Evolutionary conservation across 2,329 filamentous ascomycete genomes (phyloP), one percentile per base, ranked within the genome.

Genomic region (Berkeleyomyces basicola): DNA sequence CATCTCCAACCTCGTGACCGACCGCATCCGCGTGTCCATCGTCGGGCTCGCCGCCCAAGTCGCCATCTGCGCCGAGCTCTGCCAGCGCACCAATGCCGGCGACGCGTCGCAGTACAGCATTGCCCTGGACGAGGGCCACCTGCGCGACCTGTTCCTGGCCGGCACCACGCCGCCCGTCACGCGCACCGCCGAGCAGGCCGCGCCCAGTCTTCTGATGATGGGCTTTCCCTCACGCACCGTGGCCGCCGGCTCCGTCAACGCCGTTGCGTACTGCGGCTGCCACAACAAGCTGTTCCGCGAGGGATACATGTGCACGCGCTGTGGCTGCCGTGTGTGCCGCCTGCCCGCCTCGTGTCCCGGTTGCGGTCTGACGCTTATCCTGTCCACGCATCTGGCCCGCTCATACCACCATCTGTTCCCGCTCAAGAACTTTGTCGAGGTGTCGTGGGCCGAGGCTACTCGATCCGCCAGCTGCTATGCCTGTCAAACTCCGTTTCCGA

Each of bases 331-430:
- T 74, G 91, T 99, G 46, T 99, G 93, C 77, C 82, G 84, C 59
- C 77, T 99, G 44, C 93, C 93, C 0, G 84, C 90, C 43, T 91
- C 95, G 70, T 99, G 93, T 70, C 92, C 93, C 0, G 85, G 86
- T 36, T 99, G 93, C 73, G 85, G 89, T 14, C 81, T 99, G 59
- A 97, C 92, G 0, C 82, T 99, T 43, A 95, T 99, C 66, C 80
- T 97, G 2, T 96, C 90, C 0, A 99, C 93, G 0, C 91, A 96
- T 75, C 77, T 96, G 64, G 91, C 90, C 3, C 81, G 90, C n/a
- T 93, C 88, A 0, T 96, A 96, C 70, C 90, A 96, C 71, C 90
- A 96, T 71, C 78, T 96, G 0, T 96, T 96, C 70, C 90, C 91
- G 0, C 77, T 99, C 31, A 81, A 85, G 40, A 96, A 95, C 70